Base-by-base conservation (phyloP, 2,329 filamentous ascomycete species). In the Alternaria angustiovoidea region DNA sequence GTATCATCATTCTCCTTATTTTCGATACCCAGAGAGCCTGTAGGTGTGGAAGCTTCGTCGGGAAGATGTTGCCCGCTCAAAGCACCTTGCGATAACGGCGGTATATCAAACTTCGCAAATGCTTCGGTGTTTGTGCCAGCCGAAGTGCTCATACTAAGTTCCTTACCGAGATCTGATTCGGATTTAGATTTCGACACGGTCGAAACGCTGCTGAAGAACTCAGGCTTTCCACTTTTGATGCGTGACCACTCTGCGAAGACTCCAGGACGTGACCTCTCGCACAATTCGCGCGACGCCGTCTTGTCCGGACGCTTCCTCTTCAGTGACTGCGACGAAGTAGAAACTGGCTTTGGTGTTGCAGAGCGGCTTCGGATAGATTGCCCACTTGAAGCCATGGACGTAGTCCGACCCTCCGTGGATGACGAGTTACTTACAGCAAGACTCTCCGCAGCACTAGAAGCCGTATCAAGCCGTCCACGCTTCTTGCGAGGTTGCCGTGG, bases 401-500 rank as follows among this genome's bases (percentile, higher is more conserved):
- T 26, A 12, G 11, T 26, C 7, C 2, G 47, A 1, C 22, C 12
- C 0, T 54, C 54, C 12, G 32, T 38, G 5, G 42, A 57, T 11
- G 48, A 22, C 3, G 42, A 18, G 9, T 44, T 22, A 14, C 47
- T 51, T 43, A 54, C 41, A 11, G 22, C 20, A 39, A 54, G 14
- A 12, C 32, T 7, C 30, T 28, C 16, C n/a, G 32, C 18, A 30
- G 46, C 6, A n/a, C 41, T 54, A 8, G 51, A 54, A 22, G 57
- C 56, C 41, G 42, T 61, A 8, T 39, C 47, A 24, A 52, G 55
- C 14, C 36, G 32, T n/a, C 46, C 42, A 11, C 43, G 57, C 36
- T 54, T 70, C 30, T 52, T 53, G 7, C 65, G 67, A n/a, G 62
- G 63, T 24, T 77, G 78, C 20, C 65, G 71, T 4, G 91, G 89